Evolutionary conservation across 202 grass and related monocot genomes (phyloP), one percentile per base, ranked within the genome.

Genomic region (Dendrocalamus latiflorus): DNA sequence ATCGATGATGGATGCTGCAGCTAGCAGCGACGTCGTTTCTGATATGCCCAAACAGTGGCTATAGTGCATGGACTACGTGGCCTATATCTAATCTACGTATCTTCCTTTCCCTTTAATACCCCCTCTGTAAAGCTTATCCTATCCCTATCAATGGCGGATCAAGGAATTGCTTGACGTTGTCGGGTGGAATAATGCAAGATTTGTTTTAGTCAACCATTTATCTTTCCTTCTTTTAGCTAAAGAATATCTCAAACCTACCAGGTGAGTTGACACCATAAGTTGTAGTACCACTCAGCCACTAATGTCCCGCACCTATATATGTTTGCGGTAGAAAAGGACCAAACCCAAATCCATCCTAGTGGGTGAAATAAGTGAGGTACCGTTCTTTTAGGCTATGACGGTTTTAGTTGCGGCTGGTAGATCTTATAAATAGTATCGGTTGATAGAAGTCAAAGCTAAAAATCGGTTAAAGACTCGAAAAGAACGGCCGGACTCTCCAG

Each of bases 201-300:
- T 28, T 72, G 60, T 8, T 47, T 60, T 6, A 44, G 70, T 86
- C 77, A 87, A 70, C 44, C 65, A n/a, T 55, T 69, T 65, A 20
- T 54, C 44, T 76, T 87, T 77, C 16, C 34, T 64, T 83, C 37
- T 65, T 83, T 77, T 83, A 39, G 65, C 28, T 64, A 71, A 86
- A 73, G 58, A 51, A 14, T 15, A 51, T 56, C 14, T 5, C 20
- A 37, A 34, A 54, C 45, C 17, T 68, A 57, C 26, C 58, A 9
- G 56, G 6, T 68, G 34, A 70, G 66, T 4, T 71, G 68, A 72
- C 68, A 67, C 61, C 25, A 58, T 55, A 53, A 37, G 45, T 12
- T 36, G 47, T 22, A 34, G 28, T 26, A 13, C 38, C 49, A 42
- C 58, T 58, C 48, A 53, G 76, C 59, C 84, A 80, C 48, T 80